Percentiles rank a stretch among this genome's conserved stretches.
phyloP scores from a whole-genome alignment of 2,329 filamentous ascomycete species.

The Talaromyces piceae region DNA sequence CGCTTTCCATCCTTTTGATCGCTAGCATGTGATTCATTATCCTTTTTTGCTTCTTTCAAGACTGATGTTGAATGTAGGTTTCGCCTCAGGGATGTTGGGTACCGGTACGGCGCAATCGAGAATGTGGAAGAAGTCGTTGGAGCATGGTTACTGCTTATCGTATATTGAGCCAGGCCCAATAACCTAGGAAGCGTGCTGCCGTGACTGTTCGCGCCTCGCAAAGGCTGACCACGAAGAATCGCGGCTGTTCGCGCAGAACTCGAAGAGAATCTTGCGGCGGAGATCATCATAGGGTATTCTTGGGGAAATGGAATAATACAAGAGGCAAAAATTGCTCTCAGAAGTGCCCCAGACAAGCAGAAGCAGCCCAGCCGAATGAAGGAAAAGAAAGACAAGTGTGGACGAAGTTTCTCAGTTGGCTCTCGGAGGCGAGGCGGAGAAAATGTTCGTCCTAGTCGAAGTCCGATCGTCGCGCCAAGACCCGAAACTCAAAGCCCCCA shows the following conservation, averaged over 20 bases:
- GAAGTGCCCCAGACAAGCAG: not conserved
- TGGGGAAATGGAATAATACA: conserved; percentile 29
- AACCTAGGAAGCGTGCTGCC: conserved; percentile 25
- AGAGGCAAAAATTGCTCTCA: not conserved
- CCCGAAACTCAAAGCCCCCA: not conserved
- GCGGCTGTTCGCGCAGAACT: conserved; percentile 29
- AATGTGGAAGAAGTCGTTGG: not conserved
- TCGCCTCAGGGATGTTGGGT: conserved; percentile 20
- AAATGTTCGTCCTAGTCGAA: conserved; percentile 15
- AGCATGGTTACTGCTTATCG: conserved; percentile 33
- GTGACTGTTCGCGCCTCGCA: conserved; percentile 24
- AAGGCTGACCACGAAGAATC: conserved; percentile 27
- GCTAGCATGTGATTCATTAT: conserved; percentile 20
- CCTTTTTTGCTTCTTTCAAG: conserved; percentile 28
- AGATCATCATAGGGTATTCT: conserved; percentile 30
- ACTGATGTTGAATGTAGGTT: conserved; percentile 29
- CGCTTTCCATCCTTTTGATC: conserved; percentile 24
- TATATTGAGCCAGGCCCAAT: conserved; percentile 26
- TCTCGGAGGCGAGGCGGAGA: conserved; percentile 12
- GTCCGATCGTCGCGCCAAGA: conserved; percentile 14
- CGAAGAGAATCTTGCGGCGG: conserved; percentile 24
- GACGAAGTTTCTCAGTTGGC: conserved; percentile 1
- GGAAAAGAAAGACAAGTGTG: conserved; percentile 24
- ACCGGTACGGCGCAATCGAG: not conserved
- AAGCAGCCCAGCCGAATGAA: conserved; percentile 12